These are phyloP conservation scores for Cucumis melo DNA, from an alignment of 306 rosid species.

Conservation along the genomic window DNA sequence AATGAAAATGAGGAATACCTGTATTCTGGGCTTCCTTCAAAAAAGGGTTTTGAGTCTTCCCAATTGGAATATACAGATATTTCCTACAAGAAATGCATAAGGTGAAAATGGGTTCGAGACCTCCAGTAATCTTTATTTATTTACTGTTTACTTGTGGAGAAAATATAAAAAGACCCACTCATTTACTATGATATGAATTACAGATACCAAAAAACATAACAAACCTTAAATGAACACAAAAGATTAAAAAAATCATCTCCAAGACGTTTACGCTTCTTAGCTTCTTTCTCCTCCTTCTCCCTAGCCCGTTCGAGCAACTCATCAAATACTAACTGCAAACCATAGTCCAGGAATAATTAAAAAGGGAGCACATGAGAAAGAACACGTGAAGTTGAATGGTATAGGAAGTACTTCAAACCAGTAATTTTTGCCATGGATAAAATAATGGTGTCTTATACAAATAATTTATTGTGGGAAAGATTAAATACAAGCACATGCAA, in stretches of 20 bases:
- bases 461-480: background rate
- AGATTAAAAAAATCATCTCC: conserved; percentile 52
- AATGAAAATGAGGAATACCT: conserved; percentile 33
- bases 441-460: background rate
- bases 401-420: background rate
- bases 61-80: conserved; percentile 53
- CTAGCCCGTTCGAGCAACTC: conserved; percentile 61
- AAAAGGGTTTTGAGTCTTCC: conserved; percentile 51
- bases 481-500: background rate
- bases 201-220: conserved; percentile 6
- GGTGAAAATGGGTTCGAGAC: background rate
- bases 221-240: conserved; percentile 61
- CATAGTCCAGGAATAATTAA: conserved; percentile 16
- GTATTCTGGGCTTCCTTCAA: conserved; percentile 61
- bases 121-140: background rate
- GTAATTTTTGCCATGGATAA: background rate
- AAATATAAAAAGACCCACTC: background rate
- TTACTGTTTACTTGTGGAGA: background rate
- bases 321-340: conserved; percentile 73
- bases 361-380: conserved; percentile 1
- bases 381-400: background rate
- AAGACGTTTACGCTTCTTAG: conserved; percentile 74
- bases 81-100: conserved; percentile 40
- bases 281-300: conserved; percentile 92
- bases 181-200: background rate